These are phyloP conservation scores for Neckera pumila DNA, from an alignment of 225 moss, liverwort and hornwort species.

Conservation along the genomic window DNA sequence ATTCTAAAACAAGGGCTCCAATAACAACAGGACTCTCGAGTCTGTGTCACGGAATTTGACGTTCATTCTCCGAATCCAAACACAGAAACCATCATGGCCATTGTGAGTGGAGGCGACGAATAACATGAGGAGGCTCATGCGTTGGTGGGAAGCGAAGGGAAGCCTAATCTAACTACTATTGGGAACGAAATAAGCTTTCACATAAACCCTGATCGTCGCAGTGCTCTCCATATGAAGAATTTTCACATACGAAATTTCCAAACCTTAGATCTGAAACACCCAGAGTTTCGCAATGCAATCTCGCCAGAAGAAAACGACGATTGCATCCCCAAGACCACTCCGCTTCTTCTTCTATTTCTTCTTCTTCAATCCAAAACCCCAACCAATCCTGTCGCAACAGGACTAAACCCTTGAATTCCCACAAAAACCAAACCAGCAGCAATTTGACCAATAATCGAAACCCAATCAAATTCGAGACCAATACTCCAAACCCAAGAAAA, in stretches of 20 bases:
- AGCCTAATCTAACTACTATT: neutral
- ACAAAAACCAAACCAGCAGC: neutral
- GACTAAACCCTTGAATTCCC: neutral
- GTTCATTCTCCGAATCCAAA: conserved; percentile 48
- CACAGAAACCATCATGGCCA: conserved; percentile 29
- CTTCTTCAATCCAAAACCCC: neutral
- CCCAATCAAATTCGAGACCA: neutral
- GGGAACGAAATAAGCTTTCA: neutral
- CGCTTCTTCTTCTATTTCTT: neutral
- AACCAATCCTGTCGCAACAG: neutral
- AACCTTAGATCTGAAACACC: neutral
- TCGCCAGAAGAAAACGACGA: neutral
- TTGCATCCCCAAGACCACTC: neutral
- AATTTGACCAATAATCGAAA: neutral
- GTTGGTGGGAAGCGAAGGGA: neutral
- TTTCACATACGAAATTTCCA: neutral
- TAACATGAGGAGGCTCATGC: conserved; percentile 33
- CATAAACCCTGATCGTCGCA: neutral
- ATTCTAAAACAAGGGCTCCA: neutral
- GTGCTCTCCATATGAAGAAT: neutral
- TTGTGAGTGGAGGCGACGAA: conserved; percentile 8
- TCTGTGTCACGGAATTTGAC: conserved; percentile 30
- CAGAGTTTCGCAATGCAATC: neutral
- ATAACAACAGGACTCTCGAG: neutral
- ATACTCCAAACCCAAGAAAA: neutral